Percentiles rank a stretch among this genome's conserved stretches.
Evolutionary conservation across 768 basidiomycete species (phyloP).

Genomic region (Trametes punicea): DNA sequence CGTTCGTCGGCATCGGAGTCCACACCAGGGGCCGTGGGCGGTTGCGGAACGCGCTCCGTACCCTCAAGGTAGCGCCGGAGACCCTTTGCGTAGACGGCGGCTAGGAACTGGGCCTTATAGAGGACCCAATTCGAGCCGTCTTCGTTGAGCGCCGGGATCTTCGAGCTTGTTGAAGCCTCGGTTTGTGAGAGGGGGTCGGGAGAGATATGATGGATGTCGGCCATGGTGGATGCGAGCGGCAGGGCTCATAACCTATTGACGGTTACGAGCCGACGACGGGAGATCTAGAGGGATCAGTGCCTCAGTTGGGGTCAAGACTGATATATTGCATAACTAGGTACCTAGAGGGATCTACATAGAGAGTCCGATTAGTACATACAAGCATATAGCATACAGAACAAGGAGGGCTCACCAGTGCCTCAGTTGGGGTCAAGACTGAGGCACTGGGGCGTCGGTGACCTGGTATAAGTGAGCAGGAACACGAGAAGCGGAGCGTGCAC

Average conservation of each 20-base stretch:
- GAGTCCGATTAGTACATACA: not conserved
- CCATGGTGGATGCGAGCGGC: not conserved
- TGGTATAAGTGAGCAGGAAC: not conserved
- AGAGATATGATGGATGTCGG: not conserved
- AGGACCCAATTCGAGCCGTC: conserved; percentile 16
- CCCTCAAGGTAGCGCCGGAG: conserved; percentile 14
- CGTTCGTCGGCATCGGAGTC: conserved; percentile 10
- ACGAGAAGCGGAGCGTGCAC: not conserved
- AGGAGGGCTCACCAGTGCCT: not conserved
- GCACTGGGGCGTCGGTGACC: not conserved
- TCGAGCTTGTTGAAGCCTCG: not conserved
- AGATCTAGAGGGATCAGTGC: not conserved
- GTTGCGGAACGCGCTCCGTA: not conserved
- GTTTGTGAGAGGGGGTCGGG: not conserved
- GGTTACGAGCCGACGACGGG: not conserved
- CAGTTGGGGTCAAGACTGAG: conserved; percentile 2
- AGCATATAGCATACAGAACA: not conserved
- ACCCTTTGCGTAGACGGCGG: conserved; percentile 13
- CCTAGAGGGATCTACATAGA: not conserved
- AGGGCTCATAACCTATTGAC: conserved; percentile 21
- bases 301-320: not conserved
- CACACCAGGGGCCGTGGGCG: not conserved
- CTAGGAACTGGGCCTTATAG: conserved; percentile 5
- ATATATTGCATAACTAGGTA: not conserved
- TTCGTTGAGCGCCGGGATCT: conserved; percentile 10